These are phyloP conservation scores for Aspergillus sp. DNA, from an alignment of 2,329 filamentous ascomycete species.

Conservation along the genomic window DNA sequence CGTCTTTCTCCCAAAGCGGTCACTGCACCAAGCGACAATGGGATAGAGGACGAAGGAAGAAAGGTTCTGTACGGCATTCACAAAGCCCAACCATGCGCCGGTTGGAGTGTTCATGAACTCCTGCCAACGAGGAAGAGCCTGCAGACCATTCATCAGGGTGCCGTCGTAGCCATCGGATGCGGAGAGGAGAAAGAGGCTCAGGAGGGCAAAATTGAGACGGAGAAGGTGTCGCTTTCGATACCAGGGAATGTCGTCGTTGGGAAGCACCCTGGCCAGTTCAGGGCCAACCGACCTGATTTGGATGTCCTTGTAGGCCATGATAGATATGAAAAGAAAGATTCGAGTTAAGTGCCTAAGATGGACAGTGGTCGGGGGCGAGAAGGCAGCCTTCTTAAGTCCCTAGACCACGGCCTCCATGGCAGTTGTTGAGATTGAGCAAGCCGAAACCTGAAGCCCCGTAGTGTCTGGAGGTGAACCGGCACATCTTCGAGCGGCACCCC, in stretches of 20 bases:
- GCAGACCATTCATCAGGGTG: constrained; percentile 5
- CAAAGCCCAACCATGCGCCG: constrained; percentile 1
- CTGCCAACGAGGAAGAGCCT: not conserved
- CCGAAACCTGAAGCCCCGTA: too few relatives aligned
- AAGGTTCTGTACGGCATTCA: not conserved
- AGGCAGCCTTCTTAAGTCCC: too few relatives aligned
- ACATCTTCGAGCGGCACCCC: too few relatives aligned
- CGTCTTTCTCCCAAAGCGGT: not conserved
- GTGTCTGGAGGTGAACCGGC: too few relatives aligned
- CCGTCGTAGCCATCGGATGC: constrained; percentile 3
- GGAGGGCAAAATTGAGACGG: not conserved
- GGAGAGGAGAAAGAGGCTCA: not conserved
- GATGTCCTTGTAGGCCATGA: not conserved
- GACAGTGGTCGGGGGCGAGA: too few relatives aligned
- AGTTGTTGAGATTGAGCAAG: too few relatives aligned
- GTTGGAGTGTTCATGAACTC: constrained; percentile 2
- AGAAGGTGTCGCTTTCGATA: not conserved
- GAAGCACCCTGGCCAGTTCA: not conserved
- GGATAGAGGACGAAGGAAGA: not conserved
- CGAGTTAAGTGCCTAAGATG: too few relatives aligned
- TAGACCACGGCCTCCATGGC: too few relatives aligned
- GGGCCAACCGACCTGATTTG: not conserved
- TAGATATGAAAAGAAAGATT: not conserved
- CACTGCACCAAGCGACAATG: not conserved
- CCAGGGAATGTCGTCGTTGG: not conserved